phyloP scores from a whole-genome alignment of 352 stramenopile species.

The Globisporangium yorkense region DNA sequence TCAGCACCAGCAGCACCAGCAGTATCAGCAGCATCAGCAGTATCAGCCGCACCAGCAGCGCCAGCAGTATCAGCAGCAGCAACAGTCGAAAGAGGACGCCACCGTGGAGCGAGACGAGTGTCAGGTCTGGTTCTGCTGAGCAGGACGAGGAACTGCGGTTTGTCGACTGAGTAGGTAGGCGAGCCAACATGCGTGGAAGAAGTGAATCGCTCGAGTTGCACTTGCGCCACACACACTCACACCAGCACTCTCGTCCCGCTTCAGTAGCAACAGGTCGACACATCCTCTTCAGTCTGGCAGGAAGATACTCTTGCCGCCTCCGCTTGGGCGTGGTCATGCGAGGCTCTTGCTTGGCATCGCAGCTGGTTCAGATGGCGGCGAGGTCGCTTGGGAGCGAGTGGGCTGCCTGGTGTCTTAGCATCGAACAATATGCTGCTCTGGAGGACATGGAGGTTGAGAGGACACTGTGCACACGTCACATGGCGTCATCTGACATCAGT shows the following conservation, averaged over 20 bases:
- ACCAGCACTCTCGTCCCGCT: neutral
- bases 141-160: neutral
- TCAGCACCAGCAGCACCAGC: too few species aligned
- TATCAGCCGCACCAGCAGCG: neutral
- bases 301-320: too few species aligned
- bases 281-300: neutral
- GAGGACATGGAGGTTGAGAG: too few species aligned
- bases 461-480: neutral
- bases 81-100: neutral
- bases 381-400: neutral
- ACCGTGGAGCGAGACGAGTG: neutral
- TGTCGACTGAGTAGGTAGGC: neutral
- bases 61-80: neutral
- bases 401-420: neutral
- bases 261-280: neutral
- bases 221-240: neutral
- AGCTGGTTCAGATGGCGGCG: too few species aligned
- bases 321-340: too few species aligned
- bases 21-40: neutral
- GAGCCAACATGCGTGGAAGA: neutral
- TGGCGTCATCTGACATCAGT: neutral
- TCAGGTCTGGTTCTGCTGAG: slow-evolving; percentile 1
- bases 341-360: too few species aligned
- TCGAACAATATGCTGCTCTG: too few species aligned
- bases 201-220: neutral